phyloP scores from a whole-genome alignment of 2,329 filamentous ascomycete genomes.

The Trichophyton rubrum region DNA sequence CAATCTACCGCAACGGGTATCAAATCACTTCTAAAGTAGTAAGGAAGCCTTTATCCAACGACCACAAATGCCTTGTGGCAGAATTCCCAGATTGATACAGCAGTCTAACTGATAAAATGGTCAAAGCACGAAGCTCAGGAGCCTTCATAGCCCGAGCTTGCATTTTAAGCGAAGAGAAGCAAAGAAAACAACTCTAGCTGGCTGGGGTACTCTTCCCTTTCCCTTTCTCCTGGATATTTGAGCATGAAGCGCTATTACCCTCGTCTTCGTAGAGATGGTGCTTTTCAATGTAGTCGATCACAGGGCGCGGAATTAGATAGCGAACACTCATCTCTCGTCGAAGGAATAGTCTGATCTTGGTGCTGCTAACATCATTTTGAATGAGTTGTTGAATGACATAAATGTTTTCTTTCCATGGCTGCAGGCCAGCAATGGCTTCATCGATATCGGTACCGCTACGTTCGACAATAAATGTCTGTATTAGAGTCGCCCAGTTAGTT shows the following conservation, averaged over 20 bases:
- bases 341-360: conserved; percentile 69
- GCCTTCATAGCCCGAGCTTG: not conserved
- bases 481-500: not conserved
- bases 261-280: conserved; percentile 52
- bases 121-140: not conserved
- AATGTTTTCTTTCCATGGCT: conserved; percentile 74
- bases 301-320: conserved; percentile 60
- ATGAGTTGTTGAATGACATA: conserved; percentile 82
- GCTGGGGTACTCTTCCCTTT: not conserved
- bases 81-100: not conserved
- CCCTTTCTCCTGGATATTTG: conserved; percentile 1
- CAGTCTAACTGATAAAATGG: not conserved
- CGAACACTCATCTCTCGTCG: conserved; percentile 71
- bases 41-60: not conserved
- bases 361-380: conserved; percentile 70
- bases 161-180: not conserved
- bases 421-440: conserved; percentile 68
- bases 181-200: not conserved
- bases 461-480: conserved; percentile 65
- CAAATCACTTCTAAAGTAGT: not conserved
- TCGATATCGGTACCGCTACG: conserved; percentile 79
- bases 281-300: conserved; percentile 61
- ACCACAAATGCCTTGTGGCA: not conserved
- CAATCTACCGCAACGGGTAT: not conserved
- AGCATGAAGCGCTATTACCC: not conserved